phyloP scores from a whole-genome alignment of 805 yeast species.

The Cyberlindnera sargentensis region DNA sequence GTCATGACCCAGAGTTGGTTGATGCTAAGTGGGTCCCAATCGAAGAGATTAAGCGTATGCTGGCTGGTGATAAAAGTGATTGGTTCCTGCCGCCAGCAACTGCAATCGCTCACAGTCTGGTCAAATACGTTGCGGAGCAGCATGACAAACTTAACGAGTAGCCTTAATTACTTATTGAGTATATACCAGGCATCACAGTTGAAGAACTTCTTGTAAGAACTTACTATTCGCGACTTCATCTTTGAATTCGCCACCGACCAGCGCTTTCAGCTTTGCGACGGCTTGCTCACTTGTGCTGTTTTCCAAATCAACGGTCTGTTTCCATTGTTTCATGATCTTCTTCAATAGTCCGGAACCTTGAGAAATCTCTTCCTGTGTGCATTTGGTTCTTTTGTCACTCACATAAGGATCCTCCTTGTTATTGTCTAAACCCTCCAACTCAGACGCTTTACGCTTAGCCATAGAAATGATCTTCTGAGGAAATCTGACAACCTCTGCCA shows the following conservation, averaged over 20 bases:
- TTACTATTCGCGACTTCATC: slow-evolving; percentile 27
- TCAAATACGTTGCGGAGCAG: slow-evolving; percentile 17
- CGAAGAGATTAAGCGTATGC: slow-evolving; percentile 34
- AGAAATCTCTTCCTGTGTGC: slow-evolving; percentile 43
- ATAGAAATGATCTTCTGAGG: slow-evolving; percentile 84
- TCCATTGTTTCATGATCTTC: slow-evolving; percentile 36
- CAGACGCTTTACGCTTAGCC: slow-evolving; percentile 93
- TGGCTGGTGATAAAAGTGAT: slow-evolving; percentile 14
- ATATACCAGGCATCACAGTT: slow-evolving; percentile 35
- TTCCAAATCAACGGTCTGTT: slow-evolving; percentile 11
- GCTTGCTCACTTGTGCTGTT: slow-evolving; percentile 30
- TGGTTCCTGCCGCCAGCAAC: slow-evolving; percentile 20
- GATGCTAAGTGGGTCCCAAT: slow-evolving; percentile 84
- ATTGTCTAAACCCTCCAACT: slow-evolving; percentile 57
- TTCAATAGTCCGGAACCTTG: slow-evolving; percentile 46
- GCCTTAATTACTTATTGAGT: slow-evolving; percentile 1
- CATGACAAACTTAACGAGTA: slow-evolving; percentile 6
- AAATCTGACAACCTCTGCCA: slow-evolving; percentile 91
- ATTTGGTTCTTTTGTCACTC: slow-evolving; percentile 37
- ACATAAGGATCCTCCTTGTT: slow-evolving; percentile 39
- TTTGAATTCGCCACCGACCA: slow-evolving; percentile 25
- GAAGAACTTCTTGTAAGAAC: slow-evolving; percentile 39
- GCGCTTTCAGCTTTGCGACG: slow-evolving; percentile 29
- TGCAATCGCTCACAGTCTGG: slow-evolving; percentile 24
- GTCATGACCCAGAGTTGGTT: slow-evolving; percentile 77